A percentile compares a stretch with the other conserved stretches of the same genome.
These are phyloP conservation scores for Coleophoma cylindrospora DNA, from an alignment of 2,329 filamentous ascomycete species.

Conservation along the genomic window DNA sequence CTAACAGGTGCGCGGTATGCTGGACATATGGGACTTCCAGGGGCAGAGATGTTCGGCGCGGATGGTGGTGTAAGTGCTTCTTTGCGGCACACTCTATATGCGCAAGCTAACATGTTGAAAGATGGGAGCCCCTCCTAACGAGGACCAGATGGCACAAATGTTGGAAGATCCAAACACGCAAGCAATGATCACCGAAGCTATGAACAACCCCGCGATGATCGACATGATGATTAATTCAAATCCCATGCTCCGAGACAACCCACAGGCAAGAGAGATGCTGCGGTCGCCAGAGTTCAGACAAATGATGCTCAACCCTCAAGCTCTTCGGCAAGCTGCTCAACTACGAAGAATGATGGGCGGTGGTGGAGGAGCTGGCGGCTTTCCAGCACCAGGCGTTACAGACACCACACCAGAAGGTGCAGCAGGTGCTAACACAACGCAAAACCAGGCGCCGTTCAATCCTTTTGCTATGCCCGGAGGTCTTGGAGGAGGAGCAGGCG, in stretches of 20 bases:
- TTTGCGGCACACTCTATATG: neutral
- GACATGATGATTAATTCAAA: conserved; percentile 94
- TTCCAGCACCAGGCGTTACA: conserved; percentile 88
- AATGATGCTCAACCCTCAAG: conserved; percentile 89
- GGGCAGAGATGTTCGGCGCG: conserved; percentile 83
- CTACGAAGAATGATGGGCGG: conserved; percentile 70
- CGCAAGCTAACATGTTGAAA: conserved; percentile 32
- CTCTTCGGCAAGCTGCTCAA: conserved; percentile 75
- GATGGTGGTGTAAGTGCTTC: conserved; percentile 77
- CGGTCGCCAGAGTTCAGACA: conserved; percentile 82
- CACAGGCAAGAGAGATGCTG: conserved; percentile 77
- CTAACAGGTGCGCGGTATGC: conserved; percentile 92
- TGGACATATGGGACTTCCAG: conserved; percentile 83
- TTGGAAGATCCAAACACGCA: conserved; percentile 84
- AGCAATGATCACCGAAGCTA: conserved; percentile 86
- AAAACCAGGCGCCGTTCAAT: conserved; percentile 19
- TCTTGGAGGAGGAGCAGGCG: conserved; percentile 25
- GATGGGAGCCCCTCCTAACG: conserved; percentile 85
- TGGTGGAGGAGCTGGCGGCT: conserved; percentile 48
- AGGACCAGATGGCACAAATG: conserved; percentile 78
- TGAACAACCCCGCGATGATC: conserved; percentile 91
- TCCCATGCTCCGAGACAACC: conserved; percentile 69
- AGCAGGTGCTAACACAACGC: conserved; percentile 21
- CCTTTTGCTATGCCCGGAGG: conserved; percentile 22
- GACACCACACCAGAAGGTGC: conserved; percentile 65